Evolutionary conservation across 1,284 basidiomycete species (phyloP), one percentile per base, ranked within the genome.

Genomic region (Coriolopsis trogii): DNA sequence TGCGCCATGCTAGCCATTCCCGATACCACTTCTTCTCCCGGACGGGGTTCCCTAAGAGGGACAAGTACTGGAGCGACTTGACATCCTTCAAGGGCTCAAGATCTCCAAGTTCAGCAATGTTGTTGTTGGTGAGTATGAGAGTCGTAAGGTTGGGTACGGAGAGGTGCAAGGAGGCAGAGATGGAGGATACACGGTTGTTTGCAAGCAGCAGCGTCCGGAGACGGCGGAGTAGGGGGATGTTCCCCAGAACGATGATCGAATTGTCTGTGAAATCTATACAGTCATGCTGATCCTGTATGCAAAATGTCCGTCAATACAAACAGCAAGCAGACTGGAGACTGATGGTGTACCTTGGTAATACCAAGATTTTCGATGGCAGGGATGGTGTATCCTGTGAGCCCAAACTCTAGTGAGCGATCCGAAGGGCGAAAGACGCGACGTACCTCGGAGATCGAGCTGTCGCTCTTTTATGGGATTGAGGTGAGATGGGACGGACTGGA

Each of bases 341-440:
- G 40, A 60, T 53, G 44, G 31, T 76, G 70, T 74, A 84, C 95
- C 83, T 81, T 93, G 72, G 92, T 97, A 66, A 98, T 94, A 77
- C 95, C 97, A 63, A 99, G 81, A 79, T 99, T 99, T 86, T 99
- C 97, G 68, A 99, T 99, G 46, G 92, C 87, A 39, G 95, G 94
- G 66, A 99, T 98, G 82, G 95, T 96, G 73, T 93, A 91, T 53
- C 95, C 94, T 96, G 70, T 62, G 66, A 67, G 56, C 52, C 31
- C 60, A 70, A 63, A 64, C 61, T 49, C 53, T 51, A 41, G 51
- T 52, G 23, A 38, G 49, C 58, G 34, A 50, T 39, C 56, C 48
- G 47, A 40, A 26, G 40, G 28, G 28, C 16, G 24, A 29, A 31
- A 40, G 26, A 4, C 21, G 45, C 25, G 53, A 72, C 86, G 67